A percentile compares a stretch with the other conserved stretches of the same genome.
Conservation (phyloP, 805 yeast species). For the Saccharomycopsis vini region DNA sequence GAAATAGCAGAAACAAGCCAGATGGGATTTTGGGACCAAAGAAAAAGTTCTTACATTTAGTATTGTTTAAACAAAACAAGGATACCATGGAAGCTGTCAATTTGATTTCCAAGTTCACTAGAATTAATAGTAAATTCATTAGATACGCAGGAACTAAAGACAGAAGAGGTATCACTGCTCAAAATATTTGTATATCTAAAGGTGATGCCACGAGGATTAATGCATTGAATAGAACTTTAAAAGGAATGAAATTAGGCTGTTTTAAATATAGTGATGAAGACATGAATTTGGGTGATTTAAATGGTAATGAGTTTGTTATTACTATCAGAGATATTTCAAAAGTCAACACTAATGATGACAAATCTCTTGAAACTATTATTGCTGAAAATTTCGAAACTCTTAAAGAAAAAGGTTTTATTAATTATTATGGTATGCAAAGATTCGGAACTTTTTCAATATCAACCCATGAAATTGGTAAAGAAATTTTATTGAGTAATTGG, state of each 20-base stretch:
- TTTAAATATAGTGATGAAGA: conserved; percentile 56
- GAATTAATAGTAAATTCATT: conserved; percentile 61
- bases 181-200: conserved; percentile 59
- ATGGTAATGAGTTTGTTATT: conserved; percentile 83
- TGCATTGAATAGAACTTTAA: conserved; percentile 63
- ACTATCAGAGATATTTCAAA: conserved; percentile 62
- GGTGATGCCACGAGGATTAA: conserved; percentile 68
- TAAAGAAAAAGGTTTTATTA: conserved; percentile 68
- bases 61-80: conserved; percentile 85
- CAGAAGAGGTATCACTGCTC: conserved; percentile 92
- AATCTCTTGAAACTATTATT: conserved; percentile 37
- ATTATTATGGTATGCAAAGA: conserved; percentile 97
- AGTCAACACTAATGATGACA: neutral
- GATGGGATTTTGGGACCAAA: conserved; percentile 64
- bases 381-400: conserved; percentile 48
- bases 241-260: conserved; percentile 74
- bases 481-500: conserved; percentile 67
- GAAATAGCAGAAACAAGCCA: conserved; percentile 23
- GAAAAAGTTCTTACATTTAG: conserved; percentile 62
- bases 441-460: conserved; percentile 94
- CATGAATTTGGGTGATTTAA: conserved; percentile 70
- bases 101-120: conserved; percentile 59
- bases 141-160: conserved; percentile 95
- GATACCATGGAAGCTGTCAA: conserved; percentile 95
- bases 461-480: conserved; percentile 78